Conservation (phyloP, 1,139 yeast species). For the Hansenula lynferdii region DNA sequence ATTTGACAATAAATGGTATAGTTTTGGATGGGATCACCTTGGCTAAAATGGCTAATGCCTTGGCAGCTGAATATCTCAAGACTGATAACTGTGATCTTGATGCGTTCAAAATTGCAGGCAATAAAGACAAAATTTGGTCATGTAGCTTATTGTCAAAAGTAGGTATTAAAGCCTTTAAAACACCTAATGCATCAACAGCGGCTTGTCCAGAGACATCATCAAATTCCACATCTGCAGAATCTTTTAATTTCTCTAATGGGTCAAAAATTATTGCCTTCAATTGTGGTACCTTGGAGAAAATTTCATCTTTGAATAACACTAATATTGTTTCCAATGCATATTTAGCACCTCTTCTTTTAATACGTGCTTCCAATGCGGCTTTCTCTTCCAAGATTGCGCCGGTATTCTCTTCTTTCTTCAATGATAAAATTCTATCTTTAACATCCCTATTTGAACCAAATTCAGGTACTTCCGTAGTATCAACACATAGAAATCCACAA, state of each 20-base stretch:
- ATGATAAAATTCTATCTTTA: constrained; percentile 60
- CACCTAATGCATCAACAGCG: constrained; percentile 82
- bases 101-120: constrained; percentile 53
- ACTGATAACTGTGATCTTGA: constrained; percentile 71
- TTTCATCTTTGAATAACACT: constrained; percentile 41
- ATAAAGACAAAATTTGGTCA: constrained; percentile 39
- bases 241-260: constrained; percentile 42
- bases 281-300: constrained; percentile 65
- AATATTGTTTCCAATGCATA: constrained; percentile 59
- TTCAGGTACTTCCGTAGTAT: constrained; percentile 94
- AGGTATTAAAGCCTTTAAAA: constrained; percentile 71
- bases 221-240: constrained; percentile 31
- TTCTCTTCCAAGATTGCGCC: constrained; percentile 66
- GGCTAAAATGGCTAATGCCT: constrained; percentile 81
- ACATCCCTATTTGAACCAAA: constrained; percentile 62
- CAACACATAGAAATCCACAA: constrained; percentile 93
- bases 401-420: constrained; percentile 74
- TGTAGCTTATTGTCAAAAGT: constrained; percentile 48
- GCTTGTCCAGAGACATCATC: constrained; percentile 63
- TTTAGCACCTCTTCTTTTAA: constrained; percentile 82
- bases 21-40: constrained; percentile 68
- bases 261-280: constrained; percentile 63
- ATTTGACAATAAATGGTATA: constrained; percentile 75
- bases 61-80: constrained; percentile 85
- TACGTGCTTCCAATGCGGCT: constrained; percentile 64